Conservation (phyloP, 2,329 filamentous ascomycete genomes). For the Sporothrix humicola region DNA sequence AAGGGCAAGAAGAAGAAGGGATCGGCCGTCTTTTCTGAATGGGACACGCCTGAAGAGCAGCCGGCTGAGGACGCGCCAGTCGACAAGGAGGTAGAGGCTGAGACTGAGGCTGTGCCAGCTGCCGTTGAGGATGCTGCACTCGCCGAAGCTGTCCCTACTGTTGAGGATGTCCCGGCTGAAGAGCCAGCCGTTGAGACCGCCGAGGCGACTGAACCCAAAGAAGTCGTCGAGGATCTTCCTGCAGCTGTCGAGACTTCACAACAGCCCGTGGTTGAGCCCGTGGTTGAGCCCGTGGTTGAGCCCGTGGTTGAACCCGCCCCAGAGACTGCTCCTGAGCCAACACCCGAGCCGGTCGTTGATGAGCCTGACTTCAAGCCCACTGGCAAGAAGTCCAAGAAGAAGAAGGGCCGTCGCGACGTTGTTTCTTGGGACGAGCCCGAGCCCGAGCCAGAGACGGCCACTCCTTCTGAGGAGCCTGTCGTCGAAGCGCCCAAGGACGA, state of each 20-base stretch:
- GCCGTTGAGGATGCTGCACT: not conserved
- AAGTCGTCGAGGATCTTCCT: not conserved
- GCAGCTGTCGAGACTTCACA: not conserved
- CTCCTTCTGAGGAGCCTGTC: not conserved
- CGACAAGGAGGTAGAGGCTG: not conserved
- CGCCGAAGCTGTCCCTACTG: not conserved
- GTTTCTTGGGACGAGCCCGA: not conserved
- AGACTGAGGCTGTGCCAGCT: not conserved
- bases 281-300: not conserved
- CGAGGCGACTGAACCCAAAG: not conserved
- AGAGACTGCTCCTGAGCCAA: not conserved
- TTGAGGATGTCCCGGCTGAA: not conserved
- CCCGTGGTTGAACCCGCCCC: not conserved
- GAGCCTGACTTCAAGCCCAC: not conserved
- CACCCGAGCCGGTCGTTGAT: not conserved
- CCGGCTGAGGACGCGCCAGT: not conserved
- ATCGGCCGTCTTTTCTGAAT: not conserved
- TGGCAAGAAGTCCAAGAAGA: constrained; percentile 29
- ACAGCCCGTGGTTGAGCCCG: not conserved
- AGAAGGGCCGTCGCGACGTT: not conserved
- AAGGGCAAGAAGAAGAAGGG: constrained; percentile 41
- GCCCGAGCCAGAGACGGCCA: not conserved
- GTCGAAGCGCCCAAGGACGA: not conserved
- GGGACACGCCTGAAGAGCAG: not conserved
- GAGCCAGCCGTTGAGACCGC: not conserved